Conservation (phyloP, 768 basidiomycete genomes). For the Polyporus arcularius region DNA sequence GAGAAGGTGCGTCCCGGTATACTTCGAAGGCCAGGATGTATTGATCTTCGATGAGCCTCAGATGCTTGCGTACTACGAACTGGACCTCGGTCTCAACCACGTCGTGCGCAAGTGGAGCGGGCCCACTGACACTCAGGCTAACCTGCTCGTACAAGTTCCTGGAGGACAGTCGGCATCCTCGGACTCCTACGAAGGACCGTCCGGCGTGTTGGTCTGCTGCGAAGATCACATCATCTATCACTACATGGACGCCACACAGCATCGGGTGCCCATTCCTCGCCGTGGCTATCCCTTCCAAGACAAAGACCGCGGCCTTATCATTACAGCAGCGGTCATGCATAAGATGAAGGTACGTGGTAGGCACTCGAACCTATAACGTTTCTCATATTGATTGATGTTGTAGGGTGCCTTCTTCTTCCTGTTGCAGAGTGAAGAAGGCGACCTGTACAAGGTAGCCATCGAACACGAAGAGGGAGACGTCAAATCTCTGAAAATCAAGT, state of each 20-base stretch:
- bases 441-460: slow-evolving; percentile 96
- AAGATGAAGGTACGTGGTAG: slow-evolving; percentile 85
- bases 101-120: slow-evolving; percentile 99
- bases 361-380: too few relatives aligned
- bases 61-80: slow-evolving; percentile 98
- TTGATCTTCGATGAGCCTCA: slow-evolving; percentile 31
- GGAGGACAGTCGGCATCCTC: slow-evolving; percentile 94
- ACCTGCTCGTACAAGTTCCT: slow-evolving; percentile 95
- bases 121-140: slow-evolving; percentile 91
- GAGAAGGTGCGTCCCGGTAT: slow-evolving; percentile 67
- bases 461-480: slow-evolving; percentile 98
- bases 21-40: not conserved
- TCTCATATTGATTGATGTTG: not conserved
- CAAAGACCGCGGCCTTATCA: slow-evolving; percentile 81
- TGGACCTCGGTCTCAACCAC: slow-evolving; percentile 96
- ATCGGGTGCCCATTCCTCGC: slow-evolving; percentile 96
- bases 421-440: slow-evolving; percentile 97
- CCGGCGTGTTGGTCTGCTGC: slow-evolving; percentile 95
- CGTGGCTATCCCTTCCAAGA: slow-evolving; percentile 86
- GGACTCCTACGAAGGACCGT: slow-evolving; percentile 94
- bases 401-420: slow-evolving; percentile 99
- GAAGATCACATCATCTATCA: slow-evolving; percentile 99
- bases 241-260: slow-evolving; percentile 90
- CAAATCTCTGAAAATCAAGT: slow-evolving; percentile 90
- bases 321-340: slow-evolving; percentile 96